A percentile compares a stretch with the other conserved stretches of the same genome.
phyloP scores from a whole-genome alignment of 2,329 filamentous ascomycete species.

The Zasmidium citrigriseum region DNA sequence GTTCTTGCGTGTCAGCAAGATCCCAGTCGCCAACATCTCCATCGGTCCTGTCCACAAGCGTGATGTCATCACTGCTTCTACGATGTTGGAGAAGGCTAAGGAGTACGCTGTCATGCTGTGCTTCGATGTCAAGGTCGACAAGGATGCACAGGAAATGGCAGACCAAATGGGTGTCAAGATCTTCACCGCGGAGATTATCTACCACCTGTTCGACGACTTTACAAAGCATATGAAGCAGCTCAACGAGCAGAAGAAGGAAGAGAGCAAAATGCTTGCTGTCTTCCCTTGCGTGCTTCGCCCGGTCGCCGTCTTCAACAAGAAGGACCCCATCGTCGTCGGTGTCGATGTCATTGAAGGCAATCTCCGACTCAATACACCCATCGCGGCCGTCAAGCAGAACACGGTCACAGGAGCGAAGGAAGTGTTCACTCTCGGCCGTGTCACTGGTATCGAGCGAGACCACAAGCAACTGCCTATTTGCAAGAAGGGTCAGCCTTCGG shows the following conservation, averaged over 20 bases:
- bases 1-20: constrained; percentile 94
- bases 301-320: constrained; percentile 98
- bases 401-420: constrained; percentile 78
- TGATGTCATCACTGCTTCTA: constrained; percentile 89
- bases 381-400: constrained; percentile 83
- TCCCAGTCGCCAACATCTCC: constrained; percentile 94
- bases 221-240: constrained; percentile 90
- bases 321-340: constrained; percentile 88
- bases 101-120: constrained; percentile 99
- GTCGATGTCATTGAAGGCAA: constrained; percentile 93
- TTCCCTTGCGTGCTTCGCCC: constrained; percentile 92
- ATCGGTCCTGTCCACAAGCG: constrained; percentile 98
- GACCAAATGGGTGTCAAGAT: constrained; percentile 95
- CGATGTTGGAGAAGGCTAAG: constrained; percentile 93
- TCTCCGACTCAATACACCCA: constrained; percentile 82
- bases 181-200: constrained; percentile 98
- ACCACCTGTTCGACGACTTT: constrained; percentile 96
- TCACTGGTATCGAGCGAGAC: constrained; percentile 95
- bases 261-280: constrained; percentile 91
- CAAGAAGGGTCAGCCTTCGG: constrained; percentile 96
- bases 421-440: constrained; percentile 81
- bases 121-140: constrained; percentile 99
- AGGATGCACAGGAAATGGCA: constrained; percentile 87
- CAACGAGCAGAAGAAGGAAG: constrained; percentile 90
- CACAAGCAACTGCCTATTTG: constrained; percentile 91